Conservation (phyloP, 805 yeast species). For the Saccharomycopsis selenospora region DNA sequence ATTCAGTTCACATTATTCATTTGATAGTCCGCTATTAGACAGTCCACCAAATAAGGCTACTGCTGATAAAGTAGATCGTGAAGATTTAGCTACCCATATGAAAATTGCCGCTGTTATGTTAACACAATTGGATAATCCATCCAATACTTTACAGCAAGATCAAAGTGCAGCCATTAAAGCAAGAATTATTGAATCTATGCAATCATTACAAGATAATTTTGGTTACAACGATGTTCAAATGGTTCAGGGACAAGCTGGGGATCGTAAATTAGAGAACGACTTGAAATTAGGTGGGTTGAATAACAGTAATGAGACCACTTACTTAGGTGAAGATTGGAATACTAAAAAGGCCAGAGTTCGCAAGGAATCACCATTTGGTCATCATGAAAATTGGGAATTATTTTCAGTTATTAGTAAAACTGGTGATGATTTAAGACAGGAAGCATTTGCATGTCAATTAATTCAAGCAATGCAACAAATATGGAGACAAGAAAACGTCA, state of each 20-base stretch:
- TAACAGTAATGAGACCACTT: slow-evolving; percentile 36
- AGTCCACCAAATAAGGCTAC: slow-evolving; percentile 10
- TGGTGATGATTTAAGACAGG: slow-evolving; percentile 93
- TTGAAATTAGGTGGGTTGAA: slow-evolving; percentile 73
- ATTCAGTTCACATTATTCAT: slow-evolving; percentile 25
- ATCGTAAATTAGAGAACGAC: slow-evolving; percentile 87
- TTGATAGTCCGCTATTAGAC: neutral
- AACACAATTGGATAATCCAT: slow-evolving; percentile 71
- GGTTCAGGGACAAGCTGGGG: slow-evolving; percentile 72
- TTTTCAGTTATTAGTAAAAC: slow-evolving; percentile 95
- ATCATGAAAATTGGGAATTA: slow-evolving; percentile 85
- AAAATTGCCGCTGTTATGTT: slow-evolving; percentile 94
- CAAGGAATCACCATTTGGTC: slow-evolving; percentile 72
- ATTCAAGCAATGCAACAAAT: slow-evolving; percentile 80
- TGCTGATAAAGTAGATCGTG: slow-evolving; percentile 29
- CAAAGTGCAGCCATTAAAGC: slow-evolving; percentile 64
- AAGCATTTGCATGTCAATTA: slow-evolving; percentile 94
- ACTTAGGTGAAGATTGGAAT: slow-evolving; percentile 90
- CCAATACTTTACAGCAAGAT: slow-evolving; percentile 39
- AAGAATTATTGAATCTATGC: slow-evolving; percentile 66
- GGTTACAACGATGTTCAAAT: slow-evolving; percentile 45
- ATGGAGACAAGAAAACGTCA: slow-evolving; percentile 66
- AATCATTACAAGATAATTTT: slow-evolving; percentile 62
- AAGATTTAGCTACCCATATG: slow-evolving; percentile 82
- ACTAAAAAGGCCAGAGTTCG: slow-evolving; percentile 76